phyloP scores from a whole-genome alignment of 768 basidiomycete species.

The Leucocoprinus sp. region DNA sequence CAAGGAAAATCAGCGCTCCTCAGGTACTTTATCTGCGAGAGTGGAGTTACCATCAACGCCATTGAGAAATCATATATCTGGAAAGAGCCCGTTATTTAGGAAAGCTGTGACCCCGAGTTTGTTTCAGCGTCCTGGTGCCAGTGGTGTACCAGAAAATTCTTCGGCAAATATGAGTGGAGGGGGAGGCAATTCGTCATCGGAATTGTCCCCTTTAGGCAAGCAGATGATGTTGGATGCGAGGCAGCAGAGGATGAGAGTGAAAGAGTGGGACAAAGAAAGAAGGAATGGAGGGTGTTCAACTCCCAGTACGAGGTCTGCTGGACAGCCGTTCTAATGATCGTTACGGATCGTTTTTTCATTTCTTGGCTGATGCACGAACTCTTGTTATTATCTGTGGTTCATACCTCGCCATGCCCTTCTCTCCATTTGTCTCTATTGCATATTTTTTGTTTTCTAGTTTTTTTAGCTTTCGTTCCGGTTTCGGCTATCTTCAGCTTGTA shows the following conservation, averaged over 20 bases:
- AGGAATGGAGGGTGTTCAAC: conserved; percentile 5
- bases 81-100: conserved; percentile 26
- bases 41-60: conserved; percentile 38
- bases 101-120: conserved; percentile 32
- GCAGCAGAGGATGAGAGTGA: conserved; percentile 33
- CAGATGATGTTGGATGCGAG: conserved; percentile 63
- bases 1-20: conserved; percentile 32
- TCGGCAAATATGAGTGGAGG: neutral
- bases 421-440: neutral
- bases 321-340: conserved; percentile 3
- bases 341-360: conserved; percentile 2
- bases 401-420: neutral
- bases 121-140: conserved; percentile 35
- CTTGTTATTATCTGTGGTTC: neutral
- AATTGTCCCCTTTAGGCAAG: conserved; percentile 60
- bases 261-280: conserved; percentile 26
- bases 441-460: conserved; percentile 2
- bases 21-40: conserved; percentile 22
- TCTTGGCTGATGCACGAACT: conserved; percentile 7
- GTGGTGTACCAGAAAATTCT: neutral
- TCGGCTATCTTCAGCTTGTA: neutral
- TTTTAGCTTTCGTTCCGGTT: neutral
- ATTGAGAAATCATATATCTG: conserved; percentile 29
- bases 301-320: neutral
- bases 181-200: conserved; percentile 48